Evolutionary conservation across 176 grass and related monocot species (phyloP).

Genomic region (Bonia amplexicaulis): DNA sequence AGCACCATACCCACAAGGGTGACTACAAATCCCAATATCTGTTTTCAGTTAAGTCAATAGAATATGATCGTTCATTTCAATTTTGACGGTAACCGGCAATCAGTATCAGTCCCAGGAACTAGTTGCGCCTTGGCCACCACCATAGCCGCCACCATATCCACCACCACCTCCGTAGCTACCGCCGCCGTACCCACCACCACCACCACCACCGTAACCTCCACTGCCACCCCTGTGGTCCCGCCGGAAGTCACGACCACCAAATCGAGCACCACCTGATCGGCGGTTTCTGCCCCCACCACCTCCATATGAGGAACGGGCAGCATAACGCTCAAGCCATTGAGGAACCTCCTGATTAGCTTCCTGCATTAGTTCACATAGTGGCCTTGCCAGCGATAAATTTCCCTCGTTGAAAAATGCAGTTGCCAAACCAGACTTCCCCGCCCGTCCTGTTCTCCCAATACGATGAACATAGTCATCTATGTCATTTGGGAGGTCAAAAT

Average conservation of each 20-base stretch:
- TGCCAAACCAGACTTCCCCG: constrained; percentile 62
- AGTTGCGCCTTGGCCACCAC: constrained; percentile 41
- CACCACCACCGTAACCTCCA: constrained; percentile 1
- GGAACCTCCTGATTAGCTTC: constrained; percentile 86
- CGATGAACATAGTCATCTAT: constrained; percentile 87
- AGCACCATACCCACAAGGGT: constrained; percentile 22
- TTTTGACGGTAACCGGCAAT: not conserved
- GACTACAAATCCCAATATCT: constrained; percentile 39
- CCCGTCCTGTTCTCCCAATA: constrained; percentile 76
- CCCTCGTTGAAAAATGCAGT: constrained; percentile 87
- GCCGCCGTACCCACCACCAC: not conserved
- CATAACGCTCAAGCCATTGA: constrained; percentile 58
- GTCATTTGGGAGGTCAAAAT: constrained; percentile 93
- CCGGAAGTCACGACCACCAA: constrained; percentile 73
- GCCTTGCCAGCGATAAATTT: constrained; percentile 44
- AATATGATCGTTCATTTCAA: constrained; percentile 19
- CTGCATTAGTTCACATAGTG: constrained; percentile 68
- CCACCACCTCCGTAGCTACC: constrained; percentile 16
- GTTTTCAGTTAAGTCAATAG: constrained; percentile 39
- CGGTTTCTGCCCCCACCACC: constrained; percentile 66
- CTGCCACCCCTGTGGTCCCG: constrained; percentile 49
- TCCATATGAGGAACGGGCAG: constrained; percentile 46
- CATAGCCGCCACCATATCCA: constrained; percentile 21
- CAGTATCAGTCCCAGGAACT: constrained; percentile 74
- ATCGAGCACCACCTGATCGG: constrained; percentile 58